A percentile compares a stretch with the other conserved stretches of the same genome.
These are phyloP conservation scores for Aspergillus quadrilineatus DNA, from an alignment of 2,329 filamentous ascomycete genomes.

Conservation along the genomic window DNA sequence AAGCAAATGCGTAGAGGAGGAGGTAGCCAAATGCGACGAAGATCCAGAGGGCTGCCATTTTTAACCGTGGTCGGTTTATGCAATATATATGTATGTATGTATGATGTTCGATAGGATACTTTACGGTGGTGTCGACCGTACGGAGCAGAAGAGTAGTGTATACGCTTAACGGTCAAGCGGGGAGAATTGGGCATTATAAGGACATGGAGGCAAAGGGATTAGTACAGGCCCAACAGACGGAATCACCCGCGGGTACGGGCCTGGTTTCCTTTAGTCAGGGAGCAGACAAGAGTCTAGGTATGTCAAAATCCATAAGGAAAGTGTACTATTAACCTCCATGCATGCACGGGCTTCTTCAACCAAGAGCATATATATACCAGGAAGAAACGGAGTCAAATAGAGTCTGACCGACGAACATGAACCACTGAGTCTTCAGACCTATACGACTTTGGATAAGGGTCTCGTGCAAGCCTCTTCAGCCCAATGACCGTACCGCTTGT, in stretches of 20 bases:
- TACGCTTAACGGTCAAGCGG: not conserved
- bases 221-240: not conserved
- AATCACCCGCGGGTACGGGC: not conserved
- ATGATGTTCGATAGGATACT: no score
- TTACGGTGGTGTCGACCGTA: no score
- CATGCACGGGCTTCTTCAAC: no score
- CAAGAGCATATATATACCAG: no score
- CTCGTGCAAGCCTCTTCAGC: not conserved
- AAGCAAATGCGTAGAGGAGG: conserved; percentile 36
- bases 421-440: no score
- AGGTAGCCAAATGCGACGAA: conserved; percentile 37
- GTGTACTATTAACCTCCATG: no score
- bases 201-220: not conserved
- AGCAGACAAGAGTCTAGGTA: no score
- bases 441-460: not conserved
- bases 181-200: not conserved
- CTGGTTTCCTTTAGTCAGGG: not conserved
- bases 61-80: not conserved
- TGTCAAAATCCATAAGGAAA: no score
- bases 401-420: no score
- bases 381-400: no score
- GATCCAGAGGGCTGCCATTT: conserved; percentile 33
- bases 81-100: not conserved
- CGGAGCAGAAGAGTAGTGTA: no score
- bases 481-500: not conserved